Evolutionary conservation across 2,329 filamentous ascomycete genomes (phyloP).

Genomic region (Lecanicillium sp.): DNA sequence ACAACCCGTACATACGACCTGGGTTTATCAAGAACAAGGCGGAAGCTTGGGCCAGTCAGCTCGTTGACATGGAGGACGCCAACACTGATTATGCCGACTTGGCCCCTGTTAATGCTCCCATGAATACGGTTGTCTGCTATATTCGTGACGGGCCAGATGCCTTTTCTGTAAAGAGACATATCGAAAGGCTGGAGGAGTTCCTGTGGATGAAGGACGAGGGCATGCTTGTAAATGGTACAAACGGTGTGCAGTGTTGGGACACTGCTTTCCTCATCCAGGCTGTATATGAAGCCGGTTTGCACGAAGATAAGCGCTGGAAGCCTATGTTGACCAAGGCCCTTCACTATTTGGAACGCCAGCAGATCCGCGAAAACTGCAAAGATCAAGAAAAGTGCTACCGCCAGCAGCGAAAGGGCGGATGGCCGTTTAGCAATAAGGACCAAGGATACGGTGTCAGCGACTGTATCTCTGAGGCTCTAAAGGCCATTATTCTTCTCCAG

Average conservation of each 20-base stretch:
- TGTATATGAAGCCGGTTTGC: slow-evolving; percentile 69
- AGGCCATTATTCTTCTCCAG: slow-evolving; percentile 79
- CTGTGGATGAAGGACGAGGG: slow-evolving; percentile 90
- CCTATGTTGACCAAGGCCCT: slow-evolving; percentile 79
- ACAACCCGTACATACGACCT: slow-evolving; percentile 68
- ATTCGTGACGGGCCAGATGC: slow-evolving; percentile 74
- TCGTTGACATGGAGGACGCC: slow-evolving; percentile 84
- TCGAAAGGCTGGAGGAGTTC: slow-evolving; percentile 76
- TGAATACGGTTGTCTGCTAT: slow-evolving; percentile 86
- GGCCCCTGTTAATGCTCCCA: slow-evolving; percentile 80
- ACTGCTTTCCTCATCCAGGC: slow-evolving; percentile 86
- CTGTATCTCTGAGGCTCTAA: slow-evolving; percentile 85
- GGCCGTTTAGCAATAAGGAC: slow-evolving; percentile 87
- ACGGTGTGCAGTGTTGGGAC: slow-evolving; percentile 97
- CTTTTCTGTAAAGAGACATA: slow-evolving; percentile 64
- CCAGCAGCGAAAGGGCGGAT: slow-evolving; percentile 84
- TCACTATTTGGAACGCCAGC: slow-evolving; percentile 80
- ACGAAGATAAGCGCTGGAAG: slow-evolving; percentile 67
- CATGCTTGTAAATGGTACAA: slow-evolving; percentile 92
- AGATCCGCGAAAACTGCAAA: slow-evolving; percentile 75
- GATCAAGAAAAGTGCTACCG: slow-evolving; percentile 79
- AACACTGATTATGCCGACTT: slow-evolving; percentile 85
- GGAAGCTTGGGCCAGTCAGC: slow-evolving; percentile 72
- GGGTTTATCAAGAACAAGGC: slow-evolving; percentile 59
- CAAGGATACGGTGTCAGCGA: slow-evolving; percentile 96